Conservation (phyloP, 768 basidiomycete species). For the Termitomyces sp. region DNA sequence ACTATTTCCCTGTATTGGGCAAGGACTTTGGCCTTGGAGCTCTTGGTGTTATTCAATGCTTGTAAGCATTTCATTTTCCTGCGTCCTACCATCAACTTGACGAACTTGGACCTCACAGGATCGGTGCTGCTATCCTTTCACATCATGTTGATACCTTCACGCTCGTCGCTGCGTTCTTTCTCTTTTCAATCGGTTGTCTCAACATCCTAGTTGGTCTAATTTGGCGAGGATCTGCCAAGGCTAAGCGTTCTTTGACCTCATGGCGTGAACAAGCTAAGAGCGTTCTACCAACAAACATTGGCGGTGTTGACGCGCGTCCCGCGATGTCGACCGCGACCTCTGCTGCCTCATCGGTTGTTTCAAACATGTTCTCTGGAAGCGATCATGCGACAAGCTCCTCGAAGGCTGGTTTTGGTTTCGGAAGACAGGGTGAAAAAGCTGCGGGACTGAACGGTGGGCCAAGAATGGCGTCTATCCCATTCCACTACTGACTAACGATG, state of each 20-base stretch:
- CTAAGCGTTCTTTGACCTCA: constrained; percentile 57
- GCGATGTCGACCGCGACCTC: constrained; percentile 24
- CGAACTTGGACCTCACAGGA: constrained; percentile 29
- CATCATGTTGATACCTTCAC: constrained; percentile 86
- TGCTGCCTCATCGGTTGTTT: constrained; percentile 23
- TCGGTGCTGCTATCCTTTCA: constrained; percentile 68
- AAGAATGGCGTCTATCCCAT: not conserved
- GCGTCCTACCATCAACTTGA: not conserved
- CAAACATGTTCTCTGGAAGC: constrained; percentile 24
- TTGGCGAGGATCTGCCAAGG: constrained; percentile 60
- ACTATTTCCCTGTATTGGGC: constrained; percentile 85
- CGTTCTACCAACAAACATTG: constrained; percentile 47
- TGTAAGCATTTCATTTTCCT: constrained; percentile 40
- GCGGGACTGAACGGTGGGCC: constrained; percentile 55
- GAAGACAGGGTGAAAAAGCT: constrained; percentile 72
- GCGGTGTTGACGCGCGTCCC: constrained; percentile 31
- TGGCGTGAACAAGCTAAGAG: constrained; percentile 57
- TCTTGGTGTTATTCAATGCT: constrained; percentile 82
- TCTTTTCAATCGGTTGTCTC: constrained; percentile 88
- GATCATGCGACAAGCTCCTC: constrained; percentile 11
- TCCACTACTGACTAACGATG: not conserved
- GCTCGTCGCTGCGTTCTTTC: constrained; percentile 87
- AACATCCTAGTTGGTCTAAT: constrained; percentile 78
- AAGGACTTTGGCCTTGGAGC: constrained; percentile 82
- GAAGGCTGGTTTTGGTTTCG: constrained; percentile 70